Percentiles rank a stretch among this genome's conserved stretches.
Evolutionary conservation across 306 rosid genomes (phyloP).

Genomic region (Pterocarpus santalinus): DNA sequence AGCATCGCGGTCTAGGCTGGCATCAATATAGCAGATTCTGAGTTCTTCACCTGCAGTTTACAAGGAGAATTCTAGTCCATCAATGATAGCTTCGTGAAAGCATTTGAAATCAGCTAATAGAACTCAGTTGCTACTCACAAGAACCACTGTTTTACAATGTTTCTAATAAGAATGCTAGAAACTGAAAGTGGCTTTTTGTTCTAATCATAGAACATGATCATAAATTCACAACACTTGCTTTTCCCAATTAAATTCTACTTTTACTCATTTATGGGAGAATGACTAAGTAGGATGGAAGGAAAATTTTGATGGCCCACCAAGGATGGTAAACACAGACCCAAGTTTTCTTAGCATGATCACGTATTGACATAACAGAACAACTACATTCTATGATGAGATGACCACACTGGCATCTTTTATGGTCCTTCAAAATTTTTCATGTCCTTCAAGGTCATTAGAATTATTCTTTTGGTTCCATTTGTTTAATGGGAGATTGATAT

Average conservation of each 20-base stretch:
- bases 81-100: neutral
- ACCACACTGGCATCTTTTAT: neutral
- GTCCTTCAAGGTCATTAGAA: constrained; percentile 4
- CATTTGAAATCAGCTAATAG: neutral
- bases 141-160: neutral
- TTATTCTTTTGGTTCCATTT: constrained; percentile 3
- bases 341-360: constrained; percentile 11
- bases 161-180: constrained; percentile 17
- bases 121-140: neutral
- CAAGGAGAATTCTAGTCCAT: constrained; percentile 3
- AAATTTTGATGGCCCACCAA: neutral
- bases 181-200: constrained; percentile 17
- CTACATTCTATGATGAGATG: constrained; percentile 5
- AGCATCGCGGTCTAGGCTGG: constrained; percentile 75
- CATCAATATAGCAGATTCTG: constrained; percentile 91
- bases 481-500: constrained; percentile 13
- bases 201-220: neutral
- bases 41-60: constrained; percentile 84
- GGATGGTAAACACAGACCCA: neutral
- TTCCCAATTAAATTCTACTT: constrained; percentile 9
- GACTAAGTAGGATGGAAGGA: neutral
- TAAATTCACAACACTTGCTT: neutral
- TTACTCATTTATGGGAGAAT: neutral
- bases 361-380: neutral
- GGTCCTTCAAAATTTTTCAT: neutral